Conservation (phyloP, 2,329 filamentous ascomycete species). For the Colletotrichum sp. region DNA sequence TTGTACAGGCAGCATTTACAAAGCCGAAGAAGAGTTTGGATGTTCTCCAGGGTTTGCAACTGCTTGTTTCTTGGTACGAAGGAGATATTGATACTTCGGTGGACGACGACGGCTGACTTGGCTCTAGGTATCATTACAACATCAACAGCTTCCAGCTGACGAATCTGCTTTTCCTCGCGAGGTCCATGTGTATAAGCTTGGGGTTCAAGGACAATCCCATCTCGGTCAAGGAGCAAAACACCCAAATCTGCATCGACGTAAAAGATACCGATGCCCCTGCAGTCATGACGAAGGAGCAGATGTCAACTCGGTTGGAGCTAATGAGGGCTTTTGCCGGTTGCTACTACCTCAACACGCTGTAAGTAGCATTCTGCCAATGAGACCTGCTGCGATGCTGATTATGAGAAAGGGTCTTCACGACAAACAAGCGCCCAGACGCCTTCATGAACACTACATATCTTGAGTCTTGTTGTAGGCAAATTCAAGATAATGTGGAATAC, state of each 20-base stretch:
- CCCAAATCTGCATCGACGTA: slow-evolving; percentile 7
- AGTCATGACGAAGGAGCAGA: slow-evolving; percentile 25
- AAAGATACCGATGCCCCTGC: background rate
- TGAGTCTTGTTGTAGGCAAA: slow-evolving; percentile 45
- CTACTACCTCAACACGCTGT: slow-evolving; percentile 57
- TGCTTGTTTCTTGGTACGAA: slow-evolving; percentile 51
- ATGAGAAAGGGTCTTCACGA: slow-evolving; percentile 41
- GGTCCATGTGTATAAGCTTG: slow-evolving; percentile 50
- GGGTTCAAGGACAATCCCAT: slow-evolving; percentile 37
- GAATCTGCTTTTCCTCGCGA: slow-evolving; percentile 52
- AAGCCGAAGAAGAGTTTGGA: slow-evolving; percentile 50
- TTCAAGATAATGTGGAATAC: slow-evolving; percentile 46
- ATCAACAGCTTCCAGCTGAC: slow-evolving; percentile 55
- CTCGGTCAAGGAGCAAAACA: slow-evolving; percentile 6
- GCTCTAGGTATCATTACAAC: slow-evolving; percentile 49
- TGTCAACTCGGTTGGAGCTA: slow-evolving; percentile 39
- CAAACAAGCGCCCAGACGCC: slow-evolving; percentile 52
- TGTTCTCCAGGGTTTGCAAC: slow-evolving; percentile 50
- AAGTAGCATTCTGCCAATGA: slow-evolving; percentile 22
- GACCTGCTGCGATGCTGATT: background rate
- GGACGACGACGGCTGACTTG: background rate
- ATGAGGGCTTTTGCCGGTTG: slow-evolving; percentile 54
- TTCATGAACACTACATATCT: slow-evolving; percentile 52
- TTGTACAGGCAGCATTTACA: slow-evolving; percentile 43
- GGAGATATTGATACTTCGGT: background rate